Percentiles rank a stretch among this genome's conserved stretches.
phyloP scores from a whole-genome alignment of 352 stramenopile species.

The Pythium coloratum region DNA sequence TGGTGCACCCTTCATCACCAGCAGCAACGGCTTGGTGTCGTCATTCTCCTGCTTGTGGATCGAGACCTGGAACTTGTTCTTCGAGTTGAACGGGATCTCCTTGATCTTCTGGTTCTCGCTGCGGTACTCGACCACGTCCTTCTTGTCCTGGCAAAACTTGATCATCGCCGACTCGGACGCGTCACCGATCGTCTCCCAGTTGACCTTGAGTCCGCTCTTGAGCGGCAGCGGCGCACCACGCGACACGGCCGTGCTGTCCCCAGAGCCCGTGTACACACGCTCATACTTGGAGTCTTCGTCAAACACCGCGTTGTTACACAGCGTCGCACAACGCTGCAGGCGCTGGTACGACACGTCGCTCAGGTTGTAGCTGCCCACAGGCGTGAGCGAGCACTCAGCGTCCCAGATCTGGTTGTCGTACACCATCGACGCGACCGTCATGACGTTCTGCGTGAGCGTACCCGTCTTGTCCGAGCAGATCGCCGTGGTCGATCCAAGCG shows the following conservation, averaged over 20 bases:
- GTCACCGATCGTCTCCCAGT: constrained; percentile 44
- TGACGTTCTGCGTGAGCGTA: constrained; percentile 94
- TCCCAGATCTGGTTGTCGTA: constrained; percentile 77
- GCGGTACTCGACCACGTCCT: constrained; percentile 34
- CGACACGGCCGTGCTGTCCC: constrained; percentile 14
- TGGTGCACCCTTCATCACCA: constrained; percentile 91
- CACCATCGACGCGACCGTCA: constrained; percentile 90
- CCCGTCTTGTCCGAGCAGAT: constrained; percentile 97
- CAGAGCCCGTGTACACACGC: constrained; percentile 29
- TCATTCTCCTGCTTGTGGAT: constrained; percentile 42
- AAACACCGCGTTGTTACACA: constrained; percentile 91
- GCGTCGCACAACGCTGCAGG: constrained; percentile 81
- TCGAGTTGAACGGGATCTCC: constrained; percentile 50
- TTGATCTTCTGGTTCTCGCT: constrained; percentile 34
- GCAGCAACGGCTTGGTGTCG: constrained; percentile 17
- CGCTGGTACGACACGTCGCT: constrained; percentile 49
- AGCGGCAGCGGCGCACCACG: constrained; percentile 32
- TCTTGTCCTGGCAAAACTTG: constrained; percentile 39
- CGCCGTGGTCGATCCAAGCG: constrained; percentile 88
- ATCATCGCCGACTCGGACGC: constrained; percentile 46
- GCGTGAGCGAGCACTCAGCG: constrained; percentile 74
- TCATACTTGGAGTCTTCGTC: constrained; percentile 78
- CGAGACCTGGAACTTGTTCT: constrained; percentile 46
- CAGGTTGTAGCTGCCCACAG: constrained; percentile 53
- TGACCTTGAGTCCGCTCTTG: constrained; percentile 37